These are phyloP conservation scores for Pseudoturritis turrita DNA, from an alignment of 345 rosid genomes.

Conservation along the genomic window DNA sequence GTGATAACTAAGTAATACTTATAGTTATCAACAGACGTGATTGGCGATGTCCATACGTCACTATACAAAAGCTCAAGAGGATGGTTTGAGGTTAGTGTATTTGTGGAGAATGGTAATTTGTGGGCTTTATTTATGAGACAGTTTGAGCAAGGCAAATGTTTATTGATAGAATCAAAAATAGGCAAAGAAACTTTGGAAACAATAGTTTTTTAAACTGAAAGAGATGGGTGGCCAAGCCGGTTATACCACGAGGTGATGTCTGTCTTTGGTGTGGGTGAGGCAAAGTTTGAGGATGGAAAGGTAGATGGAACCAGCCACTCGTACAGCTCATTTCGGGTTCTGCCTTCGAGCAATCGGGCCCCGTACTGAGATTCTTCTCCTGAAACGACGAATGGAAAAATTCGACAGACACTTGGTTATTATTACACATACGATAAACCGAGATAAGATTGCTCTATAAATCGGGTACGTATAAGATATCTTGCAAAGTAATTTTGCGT, in stretches of 20 bases:
- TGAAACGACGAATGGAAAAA: background rate
- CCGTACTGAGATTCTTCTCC: background rate
- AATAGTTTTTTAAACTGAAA: background rate
- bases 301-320: background rate
- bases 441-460: background rate
- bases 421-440: background rate
- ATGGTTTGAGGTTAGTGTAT: too few species aligned
- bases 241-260: background rate
- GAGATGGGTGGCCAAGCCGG: background rate
- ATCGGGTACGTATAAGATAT: background rate
- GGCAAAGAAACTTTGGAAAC: background rate
- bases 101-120: too few species aligned
- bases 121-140: too few species aligned
- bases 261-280: background rate
- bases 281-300: too few species aligned
- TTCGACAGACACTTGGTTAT: background rate
- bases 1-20: too few species aligned
- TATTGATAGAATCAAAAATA: too few species aligned
- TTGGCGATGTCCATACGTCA: too few species aligned
- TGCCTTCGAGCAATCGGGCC: background rate
- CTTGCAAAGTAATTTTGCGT: rapidly evolving
- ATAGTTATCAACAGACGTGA: too few species aligned
- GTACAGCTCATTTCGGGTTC: background rate
- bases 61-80: too few species aligned
- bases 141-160: too few species aligned